Evolutionary conservation across 768 basidiomycete genomes (phyloP), one percentile per base, ranked within the genome.

Genomic region (Tricholoma furcatifolium): DNA sequence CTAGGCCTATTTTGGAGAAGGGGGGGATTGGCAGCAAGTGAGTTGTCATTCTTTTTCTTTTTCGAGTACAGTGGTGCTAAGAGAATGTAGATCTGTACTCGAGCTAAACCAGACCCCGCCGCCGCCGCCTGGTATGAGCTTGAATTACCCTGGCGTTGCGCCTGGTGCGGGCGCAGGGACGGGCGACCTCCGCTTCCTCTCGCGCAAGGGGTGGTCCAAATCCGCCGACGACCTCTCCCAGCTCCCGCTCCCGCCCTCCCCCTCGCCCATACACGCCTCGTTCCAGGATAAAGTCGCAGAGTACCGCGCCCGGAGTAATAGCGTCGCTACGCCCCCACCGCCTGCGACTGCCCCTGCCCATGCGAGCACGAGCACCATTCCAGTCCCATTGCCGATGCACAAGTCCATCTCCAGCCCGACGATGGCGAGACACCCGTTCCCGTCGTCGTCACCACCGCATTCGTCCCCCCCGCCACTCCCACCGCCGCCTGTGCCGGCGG

Each of bases 191-290:
- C 82, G 87, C 40, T 71, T 67, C 44, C 82, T 89, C 9, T 87
- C 88, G 1, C 78, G 82, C 60, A 86, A 82, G 64, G 79, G 77
- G 11, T 92, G 90, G 90, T 90, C 88, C 21, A 83, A 75, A 63
- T 91, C 88, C 6, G 88, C 82, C 18, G 90, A 92, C 63, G 90
- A 93, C 65, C 77, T 92, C 46, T 78, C 81, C 60, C 82, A 79
- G 64, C 68, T 83, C 44, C 74, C 75, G 0, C n/a, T n/a, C n/a
- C 59, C 69, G 0, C 49, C 56, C 42, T 56, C 60, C 21, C 66
- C 71, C 51, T 65, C 74, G 12, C 72, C 75, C 36, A 64, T 77
- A 47, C 77, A 79, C 41, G 59, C 75, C 6, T 73, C 75, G 17
- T 79, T 88, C 58, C 83, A 87, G 38, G 80, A 84, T 48, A 82